Percentiles rank a stretch among this genome's conserved stretches.
These are phyloP conservation scores for Sclerotiophoma versabilis DNA, from an alignment of 2,329 filamentous ascomycete genomes.

Conservation along the genomic window DNA sequence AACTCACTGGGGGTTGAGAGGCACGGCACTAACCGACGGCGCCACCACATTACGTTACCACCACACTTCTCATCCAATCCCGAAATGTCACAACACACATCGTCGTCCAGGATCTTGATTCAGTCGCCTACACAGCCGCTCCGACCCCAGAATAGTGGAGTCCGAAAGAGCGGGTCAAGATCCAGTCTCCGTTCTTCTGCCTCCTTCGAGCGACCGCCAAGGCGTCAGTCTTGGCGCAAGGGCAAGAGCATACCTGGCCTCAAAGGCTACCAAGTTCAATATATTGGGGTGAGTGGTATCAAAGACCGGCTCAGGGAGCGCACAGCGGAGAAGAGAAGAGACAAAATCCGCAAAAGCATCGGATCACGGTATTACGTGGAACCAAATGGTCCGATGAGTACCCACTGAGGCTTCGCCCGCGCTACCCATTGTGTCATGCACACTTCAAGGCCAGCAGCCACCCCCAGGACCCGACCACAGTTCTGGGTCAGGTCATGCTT, in stretches of 20 bases:
- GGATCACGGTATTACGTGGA: slow-evolving; percentile 53
- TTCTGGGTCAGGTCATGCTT: slow-evolving; percentile 11
- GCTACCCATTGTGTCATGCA: slow-evolving; percentile 6
- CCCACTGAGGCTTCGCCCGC: slow-evolving; percentile 8
- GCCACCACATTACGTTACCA: slow-evolving; percentile 37
- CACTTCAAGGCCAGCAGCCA: background rate
- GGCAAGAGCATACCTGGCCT: slow-evolving; percentile 51
- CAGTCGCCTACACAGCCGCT: slow-evolving; percentile 35
- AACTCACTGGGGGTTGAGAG: slow-evolving; percentile 65
- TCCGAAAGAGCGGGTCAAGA: slow-evolving; percentile 34
- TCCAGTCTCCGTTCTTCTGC: slow-evolving; percentile 28
- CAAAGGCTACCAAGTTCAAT: slow-evolving; percentile 57
- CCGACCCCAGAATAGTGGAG: slow-evolving; percentile 22
- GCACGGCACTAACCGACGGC: slow-evolving; percentile 45
- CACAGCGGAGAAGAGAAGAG: slow-evolving; percentile 60
- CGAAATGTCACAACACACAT: slow-evolving; percentile 18
- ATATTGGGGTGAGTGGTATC: slow-evolving; percentile 59
- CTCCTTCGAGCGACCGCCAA: slow-evolving; percentile 20
- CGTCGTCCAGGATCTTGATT: slow-evolving; percentile 34
- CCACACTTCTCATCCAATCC: slow-evolving; percentile 24
- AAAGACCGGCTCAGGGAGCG: slow-evolving; percentile 56
- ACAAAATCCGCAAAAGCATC: slow-evolving; percentile 63
- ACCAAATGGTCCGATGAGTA: slow-evolving; percentile 10
- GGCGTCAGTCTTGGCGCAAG: slow-evolving; percentile 36
- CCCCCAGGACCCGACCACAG: slow-evolving; percentile 2